phyloP scores from a whole-genome alignment of 2,329 filamentous ascomycete genomes.

The Tolypocladium tropicale region DNA sequence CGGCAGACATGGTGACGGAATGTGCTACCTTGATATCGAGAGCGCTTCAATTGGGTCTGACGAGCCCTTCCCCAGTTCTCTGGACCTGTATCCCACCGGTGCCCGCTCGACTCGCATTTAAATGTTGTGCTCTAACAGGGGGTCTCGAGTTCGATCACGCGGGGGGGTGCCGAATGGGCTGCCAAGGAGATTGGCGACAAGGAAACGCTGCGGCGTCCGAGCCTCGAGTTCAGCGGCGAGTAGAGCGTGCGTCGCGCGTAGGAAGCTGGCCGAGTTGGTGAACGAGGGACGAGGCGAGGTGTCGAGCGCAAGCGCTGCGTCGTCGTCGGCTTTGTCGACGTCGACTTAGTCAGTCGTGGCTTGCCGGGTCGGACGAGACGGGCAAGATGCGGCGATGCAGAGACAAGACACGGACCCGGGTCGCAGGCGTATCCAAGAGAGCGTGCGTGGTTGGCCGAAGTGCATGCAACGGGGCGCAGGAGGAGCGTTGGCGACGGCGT shows the following conservation, averaged over 20 bases:
- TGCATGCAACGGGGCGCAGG: neutral
- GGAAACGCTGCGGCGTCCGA: neutral
- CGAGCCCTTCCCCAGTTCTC: conserved; percentile 8
- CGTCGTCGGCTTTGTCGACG: neutral
- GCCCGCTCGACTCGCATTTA: conserved; percentile 11
- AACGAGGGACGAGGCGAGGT: neutral
- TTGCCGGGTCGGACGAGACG: neutral
- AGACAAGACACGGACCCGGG: neutral
- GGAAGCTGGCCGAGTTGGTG: neutral
- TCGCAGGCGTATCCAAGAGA: neutral
- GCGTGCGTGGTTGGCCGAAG: neutral
- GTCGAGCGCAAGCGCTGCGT: neutral
- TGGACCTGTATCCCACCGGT: conserved; percentile 7
- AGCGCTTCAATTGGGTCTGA: conserved; percentile 9
- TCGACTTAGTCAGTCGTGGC: neutral
- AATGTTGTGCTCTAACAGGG: neutral
- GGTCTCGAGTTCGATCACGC: neutral
- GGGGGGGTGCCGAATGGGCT: too few species aligned
- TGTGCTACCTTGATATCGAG: conserved; percentile 4
- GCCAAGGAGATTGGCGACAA: neutral
- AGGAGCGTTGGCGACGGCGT: neutral
- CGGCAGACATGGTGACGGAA: conserved; percentile 17
- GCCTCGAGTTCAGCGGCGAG: neutral
- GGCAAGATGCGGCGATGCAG: neutral
- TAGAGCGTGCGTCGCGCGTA: neutral